These are phyloP conservation scores for Parafenestella ontariensis DNA, from an alignment of 2,329 filamentous ascomycete genomes.

Conservation along the genomic window DNA sequence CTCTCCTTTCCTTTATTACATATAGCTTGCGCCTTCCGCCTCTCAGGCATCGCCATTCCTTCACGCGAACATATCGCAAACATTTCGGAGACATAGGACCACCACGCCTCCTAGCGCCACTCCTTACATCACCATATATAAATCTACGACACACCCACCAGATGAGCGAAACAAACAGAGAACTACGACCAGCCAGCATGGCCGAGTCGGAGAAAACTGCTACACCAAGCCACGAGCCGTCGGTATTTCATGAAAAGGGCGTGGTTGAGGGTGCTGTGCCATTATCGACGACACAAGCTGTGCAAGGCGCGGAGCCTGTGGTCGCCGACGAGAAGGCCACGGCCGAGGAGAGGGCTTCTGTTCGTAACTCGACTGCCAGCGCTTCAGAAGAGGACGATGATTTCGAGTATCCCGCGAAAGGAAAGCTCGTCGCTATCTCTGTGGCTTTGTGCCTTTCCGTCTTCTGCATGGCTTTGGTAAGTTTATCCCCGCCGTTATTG, in stretches of 20 bases:
- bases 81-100: not conserved
- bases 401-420: conserved; percentile 46
- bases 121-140: not conserved
- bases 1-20: conserved; percentile 16
- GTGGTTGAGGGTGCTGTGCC: conserved; percentile 29
- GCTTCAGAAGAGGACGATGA: conserved; percentile 34
- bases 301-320: conserved; percentile 19
- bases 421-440: conserved; percentile 43
- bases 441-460: conserved; percentile 45
- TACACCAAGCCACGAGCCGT: conserved; percentile 33
- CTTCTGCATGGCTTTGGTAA: conserved; percentile 49
- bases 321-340: conserved; percentile 11
- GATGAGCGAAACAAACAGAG: conserved; percentile 36
- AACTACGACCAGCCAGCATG: conserved; percentile 38
- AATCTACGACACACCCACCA: not conserved
- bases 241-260: conserved; percentile 37
- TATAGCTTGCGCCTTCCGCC: conserved; percentile 16
- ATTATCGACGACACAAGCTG: conserved; percentile 28
- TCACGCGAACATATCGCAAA: not conserved
- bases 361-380: conserved; percentile 26
- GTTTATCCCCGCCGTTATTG: conserved; percentile 5
- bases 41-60: conserved; percentile 8
- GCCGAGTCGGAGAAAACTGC: conserved; percentile 44
- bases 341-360: conserved; percentile 21
- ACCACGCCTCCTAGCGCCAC: not conserved